These are phyloP conservation scores for Diaporthe capsici DNA, from an alignment of 2,329 filamentous ascomycete genomes.

Conservation along the genomic window DNA sequence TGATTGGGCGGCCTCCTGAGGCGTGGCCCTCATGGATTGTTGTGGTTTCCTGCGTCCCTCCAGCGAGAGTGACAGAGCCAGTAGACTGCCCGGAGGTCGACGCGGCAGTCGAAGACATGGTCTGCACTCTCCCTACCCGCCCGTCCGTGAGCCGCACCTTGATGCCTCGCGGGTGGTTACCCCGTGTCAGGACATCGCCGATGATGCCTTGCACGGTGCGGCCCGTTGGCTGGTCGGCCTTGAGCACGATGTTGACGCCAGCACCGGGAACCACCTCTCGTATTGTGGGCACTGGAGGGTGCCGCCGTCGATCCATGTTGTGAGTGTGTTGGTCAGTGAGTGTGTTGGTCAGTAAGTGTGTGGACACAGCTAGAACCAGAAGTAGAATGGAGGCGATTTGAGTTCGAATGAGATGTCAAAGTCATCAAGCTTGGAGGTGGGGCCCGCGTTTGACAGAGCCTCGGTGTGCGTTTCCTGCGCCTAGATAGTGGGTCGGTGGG, in stretches of 20 bases:
- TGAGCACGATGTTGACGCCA: slow-evolving; percentile 79
- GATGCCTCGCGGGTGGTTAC: slow-evolving; percentile 83
- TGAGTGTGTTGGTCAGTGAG: background rate
- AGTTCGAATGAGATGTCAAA: background rate
- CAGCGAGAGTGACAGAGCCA: slow-evolving; percentile 24
- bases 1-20: background rate
- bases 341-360: background rate
- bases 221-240: slow-evolving; percentile 82
- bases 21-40: background rate
- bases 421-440: background rate
- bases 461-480: background rate
- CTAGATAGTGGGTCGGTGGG: background rate
- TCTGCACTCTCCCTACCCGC: slow-evolving; percentile 80
- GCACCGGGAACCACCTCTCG: slow-evolving; percentile 72
- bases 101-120: slow-evolving; percentile 57
- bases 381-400: background rate
- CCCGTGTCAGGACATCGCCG: slow-evolving; percentile 77
- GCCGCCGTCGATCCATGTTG: slow-evolving; percentile 15
- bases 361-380: background rate
- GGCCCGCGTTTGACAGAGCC: background rate
- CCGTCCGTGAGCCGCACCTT: slow-evolving; percentile 82
- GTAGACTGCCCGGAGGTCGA: background rate
- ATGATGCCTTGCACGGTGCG: slow-evolving; percentile 78
- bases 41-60: background rate
- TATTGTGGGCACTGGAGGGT: slow-evolving; percentile 58